Base-by-base conservation (phyloP, 305 asterid species). In the Fraxinus greggii region DNA sequence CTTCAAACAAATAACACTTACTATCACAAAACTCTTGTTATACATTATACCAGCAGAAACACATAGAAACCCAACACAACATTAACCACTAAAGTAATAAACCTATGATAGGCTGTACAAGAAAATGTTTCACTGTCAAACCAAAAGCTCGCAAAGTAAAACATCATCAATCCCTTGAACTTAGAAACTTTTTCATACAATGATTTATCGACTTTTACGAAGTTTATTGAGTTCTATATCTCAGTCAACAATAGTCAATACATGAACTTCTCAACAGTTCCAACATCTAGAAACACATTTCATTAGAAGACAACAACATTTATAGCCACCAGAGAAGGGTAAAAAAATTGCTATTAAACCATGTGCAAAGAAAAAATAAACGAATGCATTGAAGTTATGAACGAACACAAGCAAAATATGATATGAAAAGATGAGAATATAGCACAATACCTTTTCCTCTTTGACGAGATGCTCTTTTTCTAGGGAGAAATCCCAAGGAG, bases 401-500 rank as follows among this genome's bases (percentile, higher is more conserved):
- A 51, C 13, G 76, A 6, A 23, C 19, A 13, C 23, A 15, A 32
- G 17, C 38, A 21, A 29, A 12, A 31, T 56, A 19, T 17, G 3
- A 15, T 6, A 35, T 2, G 40, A 5, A 32, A 77, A 80, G 36
- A 28, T 69, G 28, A 0, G 75, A 31, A 69, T 2, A 67, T 5
- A 69, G 40, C 24, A 5, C 9, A 7, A 83, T 81, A 92, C 97
- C 98, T 89, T 94, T 94, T 83, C 98, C 98, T 85, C 93, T 88
- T 45, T 90, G 94, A 76, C 97, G 97, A 12, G 86, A 72, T 31
- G 98, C 95, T 70, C 98, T 86, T 84, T 94, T 94, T 86, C 98
- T 91, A 2, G 98, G 98, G 48, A 94, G 97, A 89, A 94, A 94
- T 72, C 97, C 98, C 79, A 94, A 88, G 67, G 98, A 94, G 15